Conservation (phyloP, 306 rosid genomes). For the Lathyrus tuberosus region DNA sequence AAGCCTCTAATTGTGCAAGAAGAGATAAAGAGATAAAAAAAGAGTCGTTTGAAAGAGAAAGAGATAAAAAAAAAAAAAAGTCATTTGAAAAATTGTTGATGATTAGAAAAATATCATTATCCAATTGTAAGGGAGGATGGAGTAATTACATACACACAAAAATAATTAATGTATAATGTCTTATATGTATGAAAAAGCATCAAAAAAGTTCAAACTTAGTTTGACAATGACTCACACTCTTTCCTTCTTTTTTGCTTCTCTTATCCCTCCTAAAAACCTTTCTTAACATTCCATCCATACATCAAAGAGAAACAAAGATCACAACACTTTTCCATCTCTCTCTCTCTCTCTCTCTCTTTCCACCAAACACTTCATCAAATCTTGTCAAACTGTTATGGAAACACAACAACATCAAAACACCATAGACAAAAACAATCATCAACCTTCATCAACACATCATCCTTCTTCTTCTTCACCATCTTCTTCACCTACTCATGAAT, state of each 20-base stretch:
- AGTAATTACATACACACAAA: not conserved
- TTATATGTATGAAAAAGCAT: constrained; percentile 9
- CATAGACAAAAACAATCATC: constrained; percentile 45
- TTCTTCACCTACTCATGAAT: constrained; percentile 86
- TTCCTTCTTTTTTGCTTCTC: constrained; percentile 56
- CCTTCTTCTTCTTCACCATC: constrained; percentile 48
- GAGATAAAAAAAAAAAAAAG: too few relatives aligned
- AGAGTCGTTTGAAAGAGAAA: too few relatives aligned
- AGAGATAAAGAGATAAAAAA: too few relatives aligned
- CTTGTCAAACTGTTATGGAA: constrained; percentile 58
- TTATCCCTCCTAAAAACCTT: constrained; percentile 48
- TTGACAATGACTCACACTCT: constrained; percentile 48
- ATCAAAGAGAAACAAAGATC: constrained; percentile 42
- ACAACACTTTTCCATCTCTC: constrained; percentile 38
- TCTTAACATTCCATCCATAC: constrained; percentile 48
- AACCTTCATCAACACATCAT: constrained; percentile 31
- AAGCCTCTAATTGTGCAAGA: too few relatives aligned
- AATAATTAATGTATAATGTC: too few relatives aligned
- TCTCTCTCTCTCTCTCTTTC: not conserved
- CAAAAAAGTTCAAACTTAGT: constrained; percentile 49
- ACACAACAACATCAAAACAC: constrained; percentile 40
- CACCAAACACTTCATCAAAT: constrained; percentile 23
- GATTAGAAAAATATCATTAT: too few relatives aligned
- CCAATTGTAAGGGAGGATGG: too few relatives aligned
- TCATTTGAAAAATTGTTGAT: too few relatives aligned